A percentile compares a stretch with the other conserved stretches of the same genome.
These are phyloP conservation scores for Aspergillus fructus DNA, from an alignment of 2,329 filamentous ascomycete species.

Conservation along the genomic window DNA sequence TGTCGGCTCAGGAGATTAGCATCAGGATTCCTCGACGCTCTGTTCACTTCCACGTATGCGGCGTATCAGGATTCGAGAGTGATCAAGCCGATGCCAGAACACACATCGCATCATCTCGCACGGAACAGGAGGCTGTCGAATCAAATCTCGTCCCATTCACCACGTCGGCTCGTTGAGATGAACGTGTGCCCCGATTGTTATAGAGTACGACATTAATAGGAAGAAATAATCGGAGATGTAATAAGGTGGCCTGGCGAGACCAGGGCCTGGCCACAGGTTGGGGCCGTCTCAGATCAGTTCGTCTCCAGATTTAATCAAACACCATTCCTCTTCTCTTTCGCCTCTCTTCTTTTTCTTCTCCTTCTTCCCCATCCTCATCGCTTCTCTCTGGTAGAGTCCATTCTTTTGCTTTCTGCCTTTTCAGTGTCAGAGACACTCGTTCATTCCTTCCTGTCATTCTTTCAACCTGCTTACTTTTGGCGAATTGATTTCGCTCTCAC, in stretches of 20 bases:
- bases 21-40: background rate
- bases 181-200: background rate
- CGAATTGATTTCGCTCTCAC: conserved; percentile 39
- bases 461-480: conserved; percentile 10
- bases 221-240: background rate
- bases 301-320: conserved; percentile 19
- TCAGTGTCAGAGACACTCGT: conserved; percentile 18
- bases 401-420: conserved; percentile 10
- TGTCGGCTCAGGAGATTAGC: conserved; percentile 1
- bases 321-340: background rate
- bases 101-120: background rate
- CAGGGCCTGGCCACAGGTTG: background rate
- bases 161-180: too few relatives aligned
- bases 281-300: conserved; percentile 4
- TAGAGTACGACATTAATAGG: background rate
- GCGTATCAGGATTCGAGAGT: too few relatives aligned
- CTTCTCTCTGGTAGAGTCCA: conserved; percentile 16
- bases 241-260: background rate
- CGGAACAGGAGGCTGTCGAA: too few relatives aligned
- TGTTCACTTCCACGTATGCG: too few relatives aligned
- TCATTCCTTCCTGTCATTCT: conserved; percentile 13
- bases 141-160: too few relatives aligned
- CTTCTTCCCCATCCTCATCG: conserved; percentile 11
- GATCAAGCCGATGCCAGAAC: background rate
- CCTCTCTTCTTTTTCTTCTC: conserved; percentile 13